Evolutionary conservation across 169 alveolate genomes (phyloP), one percentile per base, ranked within the genome.

Genomic region (Cyclospora cayetanensis): DNA sequence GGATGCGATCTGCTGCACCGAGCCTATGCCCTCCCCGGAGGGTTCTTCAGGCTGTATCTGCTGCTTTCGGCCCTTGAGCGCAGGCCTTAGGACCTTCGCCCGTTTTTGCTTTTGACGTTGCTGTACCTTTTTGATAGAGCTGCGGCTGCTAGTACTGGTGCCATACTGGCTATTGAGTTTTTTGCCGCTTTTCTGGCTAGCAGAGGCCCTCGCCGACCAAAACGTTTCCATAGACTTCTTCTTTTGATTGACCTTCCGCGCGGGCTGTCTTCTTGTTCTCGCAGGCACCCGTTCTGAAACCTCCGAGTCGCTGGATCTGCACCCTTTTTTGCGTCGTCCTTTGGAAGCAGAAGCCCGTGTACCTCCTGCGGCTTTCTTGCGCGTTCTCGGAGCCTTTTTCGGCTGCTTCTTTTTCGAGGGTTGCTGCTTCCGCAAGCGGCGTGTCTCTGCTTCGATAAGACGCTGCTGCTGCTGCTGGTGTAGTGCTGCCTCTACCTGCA

Each of bases 401-500:
- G 20, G 29, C 43, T 4, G 86, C 37, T 79, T 79, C 53, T 79
- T 79, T 60, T 79, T 79, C 22, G 89, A 52, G 52, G 46, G 29
- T 27, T 79, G 89, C 41, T 52, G 89, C 74, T 79, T 79, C 0
- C 89, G 41, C n/a, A 79, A 31, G 89, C 89, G 89, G 53, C 89
- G 89, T 0, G 89, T 79, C 72, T 79, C 89, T 41, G 89, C 89
- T 39, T 79, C 89, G 74, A 79, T 1, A 25, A 79, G 29, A 11
- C 72, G 46, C 89, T 79, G 70, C 74, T 79, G 89, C 35, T 52
- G 89, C 74, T 79, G 89, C n/a, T 50, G 70, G 27, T 79, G 89
- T 2, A 79, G 37, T 4, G 89, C 89, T 1, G 89, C 89, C 53
- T 79, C 89, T 25, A 79, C 89, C 89, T 79, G 89, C 89, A 79